Conservation (phyloP, 2,329 filamentous ascomycete genomes). For the Penicillium freii region DNA sequence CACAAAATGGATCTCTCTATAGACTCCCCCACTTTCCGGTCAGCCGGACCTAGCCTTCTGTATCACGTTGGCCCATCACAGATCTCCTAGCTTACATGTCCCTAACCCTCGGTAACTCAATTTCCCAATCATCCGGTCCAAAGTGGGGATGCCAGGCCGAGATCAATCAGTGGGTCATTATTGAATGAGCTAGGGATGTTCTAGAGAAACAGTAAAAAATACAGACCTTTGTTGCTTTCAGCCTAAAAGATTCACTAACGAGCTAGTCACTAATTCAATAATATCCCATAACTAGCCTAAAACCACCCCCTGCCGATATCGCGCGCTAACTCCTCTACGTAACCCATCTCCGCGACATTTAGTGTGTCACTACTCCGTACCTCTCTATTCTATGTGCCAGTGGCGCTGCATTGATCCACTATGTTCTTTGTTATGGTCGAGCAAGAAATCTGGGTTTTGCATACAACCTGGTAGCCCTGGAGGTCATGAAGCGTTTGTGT, state of each 20-base stretch:
- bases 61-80: background rate
- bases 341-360: background rate
- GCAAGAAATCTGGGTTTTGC: background rate
- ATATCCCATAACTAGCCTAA: background rate
- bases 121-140: conserved; percentile 2
- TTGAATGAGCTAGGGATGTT: conserved; percentile 1
- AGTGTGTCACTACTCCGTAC: background rate
- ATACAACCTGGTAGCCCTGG: no score
- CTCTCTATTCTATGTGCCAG: background rate
- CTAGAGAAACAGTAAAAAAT: conserved; percentile 2
- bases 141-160: conserved; percentile 5
- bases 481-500: background rate
- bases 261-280: background rate
- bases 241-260: background rate
- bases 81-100: background rate
- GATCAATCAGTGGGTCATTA: conserved; percentile 5
- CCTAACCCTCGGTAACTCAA: background rate
- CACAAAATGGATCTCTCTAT: background rate
- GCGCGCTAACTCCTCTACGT: background rate
- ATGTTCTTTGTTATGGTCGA: background rate
- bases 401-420: background rate
- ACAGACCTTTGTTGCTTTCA: background rate
- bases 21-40: conserved; percentile 14
- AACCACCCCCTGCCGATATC: background rate
- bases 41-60: background rate